These are phyloP conservation scores for Chlorella sorokiniana DNA, from an alignment of 139 green algal genomes.

Conservation along the genomic window DNA sequence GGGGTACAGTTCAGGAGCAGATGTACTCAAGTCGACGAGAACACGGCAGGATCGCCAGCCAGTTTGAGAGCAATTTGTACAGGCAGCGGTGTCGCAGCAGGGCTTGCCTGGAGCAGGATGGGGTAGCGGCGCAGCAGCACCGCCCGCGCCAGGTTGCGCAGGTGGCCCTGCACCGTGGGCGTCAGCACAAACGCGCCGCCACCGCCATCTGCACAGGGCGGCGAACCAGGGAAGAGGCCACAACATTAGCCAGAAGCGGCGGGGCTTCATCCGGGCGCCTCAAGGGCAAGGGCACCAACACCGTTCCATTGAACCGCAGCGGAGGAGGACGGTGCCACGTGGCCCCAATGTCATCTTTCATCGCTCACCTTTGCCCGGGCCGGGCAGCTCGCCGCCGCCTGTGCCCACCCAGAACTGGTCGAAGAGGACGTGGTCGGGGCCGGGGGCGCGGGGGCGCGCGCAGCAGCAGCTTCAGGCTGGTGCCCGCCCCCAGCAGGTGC, in stretches of 20 bases:
- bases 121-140: conserved; percentile 85
- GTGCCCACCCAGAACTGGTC: conserved; percentile 95
- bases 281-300: too few species aligned
- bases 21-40: too few species aligned
- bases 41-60: too few species aligned
- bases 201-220: conserved; percentile 43
- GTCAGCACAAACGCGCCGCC: conserved; percentile 87
- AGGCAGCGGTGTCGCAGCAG: too few species aligned
- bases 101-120: conserved; percentile 74
- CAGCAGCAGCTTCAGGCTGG: conserved; percentile 55
- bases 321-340: too few species aligned
- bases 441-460: conserved; percentile 49
- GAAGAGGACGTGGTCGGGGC: conserved; percentile 77
- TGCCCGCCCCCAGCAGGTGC: conserved; percentile 62
- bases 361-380: conserved; percentile 32
- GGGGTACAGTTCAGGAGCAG: not conserved
- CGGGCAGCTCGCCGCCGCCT: conserved; percentile 59
- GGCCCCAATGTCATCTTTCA: too few species aligned
- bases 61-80: too few species aligned
- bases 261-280: too few species aligned
- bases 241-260: too few species aligned
- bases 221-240: too few species aligned
- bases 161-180: conserved; percentile 73
- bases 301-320: too few species aligned
- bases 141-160: conserved; percentile 91